Evolutionary conservation across 2,329 filamentous ascomycete species (phyloP), one percentile per base, ranked within the genome.

Genomic region (Ophiosphaerella narmari): DNA sequence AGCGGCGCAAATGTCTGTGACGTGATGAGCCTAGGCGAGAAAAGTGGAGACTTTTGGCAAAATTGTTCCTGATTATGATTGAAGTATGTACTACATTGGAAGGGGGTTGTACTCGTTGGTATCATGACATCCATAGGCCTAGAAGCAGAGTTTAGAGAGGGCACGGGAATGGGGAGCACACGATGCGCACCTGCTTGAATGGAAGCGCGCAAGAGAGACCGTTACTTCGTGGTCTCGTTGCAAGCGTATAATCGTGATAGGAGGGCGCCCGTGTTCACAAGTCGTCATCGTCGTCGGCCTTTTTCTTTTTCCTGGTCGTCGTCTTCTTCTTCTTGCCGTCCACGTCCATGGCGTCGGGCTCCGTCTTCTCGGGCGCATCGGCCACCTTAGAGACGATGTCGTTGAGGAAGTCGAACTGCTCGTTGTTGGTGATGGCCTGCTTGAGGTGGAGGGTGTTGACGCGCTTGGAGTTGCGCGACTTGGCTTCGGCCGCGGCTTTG

Each of bases 361-460:
- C 78, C 46, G 73, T 76, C 45, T 82, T 77, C 60, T 78, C 57
- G 0, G 83, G 80, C 51, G 82, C 81, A 60, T 90, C 87, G 2
- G 84, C 88, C 0, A 97, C 87, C 70, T 93, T 93, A 63, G 86
- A 82, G 44, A 96, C 92, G 63, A 97, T 97, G 43, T 97, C 92
- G 52, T 85, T 82, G 54, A 99, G 76, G 65, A 97, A 99, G 75
- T 99, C 94, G 77, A 96, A 93, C 70, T 96, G 91, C 58, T 94
- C 90, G 68, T 96, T 90, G 23, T 86, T 87, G 71, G 89, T 85
- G 35, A 99, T 87, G 9, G 94, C 93, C 56, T 90, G 86, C 78
- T 97, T 97, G 60, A 99, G 82, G 82, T 97, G 96, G 48, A 87
- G 82, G 1, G 92, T 90, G 13, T 91, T 91, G 59, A 99, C 90